phyloP scores from a whole-genome alignment of 108 stramenopile genomes.

The Fragilaria radians region DNA sequence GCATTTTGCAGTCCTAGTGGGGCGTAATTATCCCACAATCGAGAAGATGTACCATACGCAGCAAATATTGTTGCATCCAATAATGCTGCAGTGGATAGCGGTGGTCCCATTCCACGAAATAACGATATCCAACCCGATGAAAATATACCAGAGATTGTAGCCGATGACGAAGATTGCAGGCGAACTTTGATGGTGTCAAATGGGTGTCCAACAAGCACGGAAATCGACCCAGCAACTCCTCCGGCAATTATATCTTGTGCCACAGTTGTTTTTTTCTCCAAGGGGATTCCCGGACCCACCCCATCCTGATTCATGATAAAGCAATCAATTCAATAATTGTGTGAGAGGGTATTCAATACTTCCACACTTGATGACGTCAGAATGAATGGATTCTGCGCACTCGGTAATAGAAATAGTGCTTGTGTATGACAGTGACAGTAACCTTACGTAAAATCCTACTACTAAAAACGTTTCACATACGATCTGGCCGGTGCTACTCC shows the following conservation, averaged over 20 bases:
- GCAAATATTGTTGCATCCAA: conserved; percentile 88
- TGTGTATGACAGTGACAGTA: no score
- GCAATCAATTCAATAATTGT: no score
- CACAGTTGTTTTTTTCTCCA: conserved; percentile 53
- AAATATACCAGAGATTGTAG: conserved; percentile 32
- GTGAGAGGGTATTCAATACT: no score
- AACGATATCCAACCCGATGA: conserved; percentile 57
- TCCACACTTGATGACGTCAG: no score
- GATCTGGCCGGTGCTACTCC: no score
- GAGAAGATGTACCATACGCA: conserved; percentile 65
- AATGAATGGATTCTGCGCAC: no score
- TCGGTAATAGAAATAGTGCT: no score
- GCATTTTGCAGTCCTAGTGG: neutral
- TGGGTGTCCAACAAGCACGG: conserved; percentile 84
- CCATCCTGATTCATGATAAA: no score
- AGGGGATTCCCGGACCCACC: no score
- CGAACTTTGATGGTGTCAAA: conserved; percentile 93
- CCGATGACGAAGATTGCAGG: no score
- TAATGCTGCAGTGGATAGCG: conserved; percentile 68
- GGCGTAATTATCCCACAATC: conserved; percentile 61
- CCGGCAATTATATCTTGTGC: conserved; percentile 81
- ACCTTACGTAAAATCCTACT: no score
- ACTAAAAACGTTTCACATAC: no score
- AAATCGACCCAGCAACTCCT: conserved; percentile 75
- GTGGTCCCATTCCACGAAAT: conserved; percentile 82